A percentile compares a stretch with the other conserved stretches of the same genome.
These are phyloP conservation scores for Harringtonia lauricola DNA, from an alignment of 2,329 filamentous ascomycete species.

Conservation along the genomic window DNA sequence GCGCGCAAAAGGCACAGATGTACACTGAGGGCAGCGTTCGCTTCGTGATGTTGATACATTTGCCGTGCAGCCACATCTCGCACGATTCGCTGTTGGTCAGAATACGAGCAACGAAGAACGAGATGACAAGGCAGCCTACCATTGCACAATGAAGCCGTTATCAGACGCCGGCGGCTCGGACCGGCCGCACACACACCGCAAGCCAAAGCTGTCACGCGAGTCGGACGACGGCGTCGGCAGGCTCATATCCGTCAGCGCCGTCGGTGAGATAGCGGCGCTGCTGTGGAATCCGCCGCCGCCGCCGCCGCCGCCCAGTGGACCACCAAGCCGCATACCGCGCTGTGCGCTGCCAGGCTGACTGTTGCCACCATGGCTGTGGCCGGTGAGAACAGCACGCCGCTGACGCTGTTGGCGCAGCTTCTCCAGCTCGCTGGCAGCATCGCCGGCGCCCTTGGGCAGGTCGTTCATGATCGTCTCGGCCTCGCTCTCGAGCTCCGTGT, in stretches of 20 bases:
- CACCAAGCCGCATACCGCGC: constrained; percentile 6
- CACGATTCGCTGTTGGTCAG: constrained; percentile 42
- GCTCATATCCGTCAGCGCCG: constrained; percentile 37
- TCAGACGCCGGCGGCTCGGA: constrained; percentile 29
- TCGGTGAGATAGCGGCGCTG: constrained; percentile 32
- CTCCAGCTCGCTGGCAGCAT: constrained; percentile 49
- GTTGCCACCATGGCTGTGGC: constrained; percentile 4
- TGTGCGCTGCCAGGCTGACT: constrained; percentile 7
- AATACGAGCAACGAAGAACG: background rate
- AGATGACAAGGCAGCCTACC: constrained; percentile 30
- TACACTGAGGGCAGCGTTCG: constrained; percentile 49
- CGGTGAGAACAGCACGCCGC: constrained; percentile 18
- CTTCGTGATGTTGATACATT: constrained; percentile 48
- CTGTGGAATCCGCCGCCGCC: constrained; percentile 10
- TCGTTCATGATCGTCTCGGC: constrained; percentile 47
- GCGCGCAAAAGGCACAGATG: constrained; percentile 52
- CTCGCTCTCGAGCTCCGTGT: constrained; percentile 44
- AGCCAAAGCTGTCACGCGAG: constrained; percentile 24
- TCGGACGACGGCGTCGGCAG: constrained; percentile 32
- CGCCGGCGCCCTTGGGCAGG: constrained; percentile 26
- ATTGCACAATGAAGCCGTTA: constrained; percentile 50
- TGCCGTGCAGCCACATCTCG: constrained; percentile 54
- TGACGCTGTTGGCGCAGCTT: constrained; percentile 43
- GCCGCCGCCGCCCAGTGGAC: constrained; percentile 11
- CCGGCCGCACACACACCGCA: constrained; percentile 47